Percentiles rank a stretch among this genome's conserved stretches.
Conservation (phyloP, 176 grass and related monocot species). For the Themeda triandra region DNA sequence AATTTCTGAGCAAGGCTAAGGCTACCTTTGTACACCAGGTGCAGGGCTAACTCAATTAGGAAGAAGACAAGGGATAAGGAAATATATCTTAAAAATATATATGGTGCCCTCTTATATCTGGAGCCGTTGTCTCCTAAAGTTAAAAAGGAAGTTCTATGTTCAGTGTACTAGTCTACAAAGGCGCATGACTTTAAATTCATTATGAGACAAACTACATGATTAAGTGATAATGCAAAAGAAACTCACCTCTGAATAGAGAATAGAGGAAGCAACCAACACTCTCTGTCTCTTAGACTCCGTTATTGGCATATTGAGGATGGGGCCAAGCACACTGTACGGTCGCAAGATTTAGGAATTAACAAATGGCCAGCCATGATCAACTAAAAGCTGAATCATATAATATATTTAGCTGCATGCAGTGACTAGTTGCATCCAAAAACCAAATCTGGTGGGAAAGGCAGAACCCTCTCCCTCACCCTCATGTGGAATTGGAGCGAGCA, state of each 20-base stretch:
- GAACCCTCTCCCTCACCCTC: neutral
- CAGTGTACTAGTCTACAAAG: neutral
- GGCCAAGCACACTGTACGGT: constrained; percentile 86
- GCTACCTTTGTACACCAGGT: neutral
- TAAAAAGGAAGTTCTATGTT: neutral
- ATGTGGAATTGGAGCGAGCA: neutral
- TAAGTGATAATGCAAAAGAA: constrained; percentile 18
- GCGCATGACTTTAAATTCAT: neutral
- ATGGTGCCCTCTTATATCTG: neutral
- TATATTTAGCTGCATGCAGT: neutral
- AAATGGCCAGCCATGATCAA: neutral
- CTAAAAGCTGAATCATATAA: neutral
- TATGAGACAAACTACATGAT: constrained; percentile 14
- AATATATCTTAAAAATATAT: neutral
- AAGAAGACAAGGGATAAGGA: neutral
- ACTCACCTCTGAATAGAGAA: constrained; percentile 96
- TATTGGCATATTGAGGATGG: constrained; percentile 96
- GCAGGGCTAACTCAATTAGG: neutral
- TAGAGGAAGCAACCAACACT: constrained; percentile 90
- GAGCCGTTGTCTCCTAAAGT: neutral
- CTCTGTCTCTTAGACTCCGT: constrained; percentile 92
- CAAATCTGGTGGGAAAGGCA: neutral
- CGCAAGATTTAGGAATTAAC: constrained; percentile 43
- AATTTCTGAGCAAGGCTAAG: neutral
- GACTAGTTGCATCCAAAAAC: neutral